Base-by-base conservation (phyloP, 768 basidiomycete genomes). In the Boletus huronensis region DNA sequence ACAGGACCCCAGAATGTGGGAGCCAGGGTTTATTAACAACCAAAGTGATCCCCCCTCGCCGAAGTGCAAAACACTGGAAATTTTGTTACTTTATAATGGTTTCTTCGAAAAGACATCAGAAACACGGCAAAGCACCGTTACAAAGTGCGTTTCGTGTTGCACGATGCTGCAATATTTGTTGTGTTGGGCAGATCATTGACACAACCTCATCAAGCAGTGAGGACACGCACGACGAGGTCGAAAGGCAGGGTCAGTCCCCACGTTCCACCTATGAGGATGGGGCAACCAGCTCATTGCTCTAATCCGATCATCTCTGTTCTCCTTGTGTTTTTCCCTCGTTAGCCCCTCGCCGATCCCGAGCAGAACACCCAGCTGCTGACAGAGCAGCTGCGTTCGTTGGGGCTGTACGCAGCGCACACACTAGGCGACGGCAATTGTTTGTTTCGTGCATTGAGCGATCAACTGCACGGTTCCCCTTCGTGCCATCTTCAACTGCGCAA, bases 401-500 rank as follows among this genome's bases (percentile, higher is more conserved):
- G 92, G 3, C 77, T 95, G 9, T 95, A 95, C 68, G 87, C 93
- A n/a, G 89, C 90, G 3, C 78, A 83, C 59, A 95, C 90, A 17
- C 71, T 91, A 40, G 93, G 91, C 48, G 90, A 96, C 70, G 93
- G 94, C 44, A 96, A 95, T 73, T 97, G 93, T 71, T 82, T 97
- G 58, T 97, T 95, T 72, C 86, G 93, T 43, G 91, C 93, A 0
- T 78, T 95, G 51, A 85, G 87, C 43, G 93, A 96, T 72, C 93
- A 96, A 69, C 76, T 93, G 17, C 83, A 87, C 60, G 93, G 93
- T 55, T 78, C 87, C 3, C 83, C 85, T 13, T 79, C 82, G 13
- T 75, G 79, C 50, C 93, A 96, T 60, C 70, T 77, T 35, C 78
- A 82, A 53, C 77, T 95, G 23, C 78, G 93, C 44, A 71, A 78